phyloP scores from a whole-genome alignment of 768 basidiomycete genomes.

The Tephrocybe sp. region DNA sequence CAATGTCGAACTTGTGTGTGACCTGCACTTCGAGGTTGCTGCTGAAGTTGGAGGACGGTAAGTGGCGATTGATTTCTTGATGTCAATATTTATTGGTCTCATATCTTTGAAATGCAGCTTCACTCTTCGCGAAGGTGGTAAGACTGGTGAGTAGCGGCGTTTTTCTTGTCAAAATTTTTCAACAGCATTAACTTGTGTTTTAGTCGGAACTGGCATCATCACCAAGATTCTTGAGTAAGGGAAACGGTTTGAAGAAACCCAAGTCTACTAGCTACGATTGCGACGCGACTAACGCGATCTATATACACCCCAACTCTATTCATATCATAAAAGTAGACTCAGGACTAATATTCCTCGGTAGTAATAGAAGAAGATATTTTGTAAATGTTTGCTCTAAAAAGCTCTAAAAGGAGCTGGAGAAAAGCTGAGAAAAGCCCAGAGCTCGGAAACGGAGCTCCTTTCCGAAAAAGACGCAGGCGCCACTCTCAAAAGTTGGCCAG shows the following conservation, averaged over 20 bases:
- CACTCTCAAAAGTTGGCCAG: not conserved
- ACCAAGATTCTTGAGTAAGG: constrained; percentile 67
- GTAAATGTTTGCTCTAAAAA: not conserved
- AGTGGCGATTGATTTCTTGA: constrained; percentile 1
- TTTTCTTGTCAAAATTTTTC: constrained; percentile 1
- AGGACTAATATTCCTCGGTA: constrained; percentile 6
- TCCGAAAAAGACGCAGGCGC: too few species aligned
- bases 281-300: not conserved
- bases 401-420: not conserved
- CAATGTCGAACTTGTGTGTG: constrained; percentile 90
- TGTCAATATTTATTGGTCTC: not conserved
- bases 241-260: not conserved
- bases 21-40: constrained; percentile 81
- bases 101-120: constrained; percentile 41
- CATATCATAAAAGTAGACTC: constrained; percentile 17
- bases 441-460: constrained; percentile 5
- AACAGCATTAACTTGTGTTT: constrained; percentile 5
- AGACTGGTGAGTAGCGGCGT: constrained; percentile 82
- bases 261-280: not conserved
- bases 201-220: constrained; percentile 93
- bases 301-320: constrained; percentile 15
- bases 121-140: constrained; percentile 93
- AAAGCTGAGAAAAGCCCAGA: not conserved
- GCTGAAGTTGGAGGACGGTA: constrained; percentile 83
- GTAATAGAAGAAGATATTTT: not conserved